These are phyloP conservation scores for Phytophthora melonis DNA, from an alignment of 352 stramenopile genomes.

Conservation along the genomic window DNA sequence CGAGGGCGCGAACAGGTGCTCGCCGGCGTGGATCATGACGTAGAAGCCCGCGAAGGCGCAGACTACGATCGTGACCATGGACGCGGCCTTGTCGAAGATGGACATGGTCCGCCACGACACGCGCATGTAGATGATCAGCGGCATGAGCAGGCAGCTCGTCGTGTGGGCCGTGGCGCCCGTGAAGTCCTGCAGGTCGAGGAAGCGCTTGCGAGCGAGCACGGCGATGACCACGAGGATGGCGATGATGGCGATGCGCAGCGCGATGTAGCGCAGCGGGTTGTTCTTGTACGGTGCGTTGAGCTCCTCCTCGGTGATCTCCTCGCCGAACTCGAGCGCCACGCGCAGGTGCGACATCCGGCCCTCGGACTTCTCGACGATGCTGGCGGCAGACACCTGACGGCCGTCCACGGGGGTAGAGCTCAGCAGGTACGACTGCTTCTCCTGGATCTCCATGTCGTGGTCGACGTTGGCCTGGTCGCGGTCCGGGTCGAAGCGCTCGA, in stretches of 20 bases:
- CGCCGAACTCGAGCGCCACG: not conserved
- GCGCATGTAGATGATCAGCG: constrained; percentile 56
- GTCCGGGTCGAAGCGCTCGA: constrained; percentile 12
- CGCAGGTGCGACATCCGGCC: constrained; percentile 2
- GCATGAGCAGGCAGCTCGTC: constrained; percentile 47
- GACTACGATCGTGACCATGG: constrained; percentile 44
- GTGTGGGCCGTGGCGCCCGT: constrained; percentile 38
- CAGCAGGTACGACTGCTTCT: constrained; percentile 28
- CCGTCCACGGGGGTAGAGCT: constrained; percentile 19
- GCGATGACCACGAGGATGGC: constrained; percentile 43
- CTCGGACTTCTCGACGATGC: constrained; percentile 2
- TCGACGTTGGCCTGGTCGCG: constrained; percentile 7
- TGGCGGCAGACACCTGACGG: constrained; percentile 1
- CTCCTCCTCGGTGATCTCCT: constrained; percentile 3
- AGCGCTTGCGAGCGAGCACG: constrained; percentile 47
- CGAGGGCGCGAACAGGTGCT: constrained; percentile 51
- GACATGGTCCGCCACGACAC: constrained; percentile 42
- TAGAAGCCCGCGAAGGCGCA: constrained; percentile 55
- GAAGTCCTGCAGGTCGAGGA: constrained; percentile 54
- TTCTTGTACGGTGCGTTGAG: not conserved
- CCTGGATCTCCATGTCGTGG: constrained; percentile 17
- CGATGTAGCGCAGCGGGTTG: not conserved
- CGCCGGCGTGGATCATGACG: constrained; percentile 48
- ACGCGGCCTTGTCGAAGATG: constrained; percentile 47
- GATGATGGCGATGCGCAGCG: constrained; percentile 27